A percentile compares a stretch with the other conserved stretches of the same genome.
Conservation (phyloP, 805 yeast species). For the Hanseniaspora meyeri region DNA sequence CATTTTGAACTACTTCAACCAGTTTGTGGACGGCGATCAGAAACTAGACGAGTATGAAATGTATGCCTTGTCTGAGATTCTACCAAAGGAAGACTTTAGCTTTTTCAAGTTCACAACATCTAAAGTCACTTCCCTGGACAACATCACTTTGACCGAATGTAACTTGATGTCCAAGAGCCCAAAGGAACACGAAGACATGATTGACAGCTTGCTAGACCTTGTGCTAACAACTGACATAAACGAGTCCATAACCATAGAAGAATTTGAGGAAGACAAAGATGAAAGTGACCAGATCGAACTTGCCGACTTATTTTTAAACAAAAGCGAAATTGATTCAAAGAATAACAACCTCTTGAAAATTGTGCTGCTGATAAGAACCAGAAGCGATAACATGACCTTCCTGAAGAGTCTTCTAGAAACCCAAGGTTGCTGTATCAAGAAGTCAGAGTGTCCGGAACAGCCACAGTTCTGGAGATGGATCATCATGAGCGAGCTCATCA, state of each 20-base stretch:
- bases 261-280: neutral
- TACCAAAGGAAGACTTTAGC: neutral
- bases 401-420: constrained; percentile 5
- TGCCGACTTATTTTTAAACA: neutral
- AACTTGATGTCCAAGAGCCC: neutral
- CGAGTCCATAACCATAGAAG: neutral
- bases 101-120: too few species aligned
- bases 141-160: neutral
- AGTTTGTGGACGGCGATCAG: neutral
- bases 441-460: neutral
- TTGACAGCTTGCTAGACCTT: neutral
- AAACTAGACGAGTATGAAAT: neutral
- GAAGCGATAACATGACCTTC: neutral
- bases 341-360: neutral
- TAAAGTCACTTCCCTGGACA: neutral
- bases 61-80: neutral
- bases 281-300: neutral
- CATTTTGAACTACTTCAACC: neutral
- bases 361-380: neutral
- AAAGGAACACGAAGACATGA: neutral
- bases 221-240: neutral
- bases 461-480: constrained; percentile 7
- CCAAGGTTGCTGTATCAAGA: constrained; percentile 4
- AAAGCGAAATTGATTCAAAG: neutral
- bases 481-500: neutral